Evolutionary conservation across 108 stramenopile genomes (phyloP).

Genomic region (Stephanodiscus minutulus): DNA sequence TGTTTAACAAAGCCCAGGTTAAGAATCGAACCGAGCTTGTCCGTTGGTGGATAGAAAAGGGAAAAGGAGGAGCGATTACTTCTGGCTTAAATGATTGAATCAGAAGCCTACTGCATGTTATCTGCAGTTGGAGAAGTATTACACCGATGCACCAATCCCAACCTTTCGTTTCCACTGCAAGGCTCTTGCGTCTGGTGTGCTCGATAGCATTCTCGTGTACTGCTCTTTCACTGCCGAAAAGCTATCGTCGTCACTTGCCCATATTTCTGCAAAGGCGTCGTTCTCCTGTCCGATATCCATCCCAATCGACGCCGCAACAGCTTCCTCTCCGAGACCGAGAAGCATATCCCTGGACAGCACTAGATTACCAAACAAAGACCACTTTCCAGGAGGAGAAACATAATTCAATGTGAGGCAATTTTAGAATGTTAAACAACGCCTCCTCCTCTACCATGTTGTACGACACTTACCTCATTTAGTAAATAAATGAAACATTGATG

Average conservation of each 20-base stretch:
- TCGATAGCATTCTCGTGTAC: conserved; percentile 66
- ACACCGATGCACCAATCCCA: conserved; percentile 36
- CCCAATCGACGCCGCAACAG: conserved; percentile 54
- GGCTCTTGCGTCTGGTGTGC: conserved; percentile 55
- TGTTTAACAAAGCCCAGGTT: conserved; percentile 58
- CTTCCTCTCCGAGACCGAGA: conserved; percentile 54
- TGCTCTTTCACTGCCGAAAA: conserved; percentile 64
- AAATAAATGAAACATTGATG: conserved; percentile 58
- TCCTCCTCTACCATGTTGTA: background rate
- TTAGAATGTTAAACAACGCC: background rate
- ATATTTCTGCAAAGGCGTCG: conserved; percentile 54
- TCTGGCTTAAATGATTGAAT: background rate
- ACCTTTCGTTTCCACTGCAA: conserved; percentile 66
- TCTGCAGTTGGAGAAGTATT: background rate
- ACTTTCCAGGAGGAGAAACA: conserved; percentile 22
- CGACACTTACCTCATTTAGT: conserved; percentile 64
- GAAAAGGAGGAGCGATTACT: background rate
- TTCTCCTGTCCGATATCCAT: conserved; percentile 29
- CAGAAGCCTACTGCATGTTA: background rate
- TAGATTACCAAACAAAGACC: conserved; percentile 73
- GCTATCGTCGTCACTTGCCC: conserved; percentile 43
- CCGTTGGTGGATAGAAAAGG: conserved; percentile 27
- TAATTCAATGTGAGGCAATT: background rate
- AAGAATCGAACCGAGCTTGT: conserved; percentile 55
- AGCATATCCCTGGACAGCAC: conserved; percentile 75